Evolutionary conservation across 768 basidiomycete genomes (phyloP), one percentile per base, ranked within the genome.

Genomic region (Russula sp.): DNA sequence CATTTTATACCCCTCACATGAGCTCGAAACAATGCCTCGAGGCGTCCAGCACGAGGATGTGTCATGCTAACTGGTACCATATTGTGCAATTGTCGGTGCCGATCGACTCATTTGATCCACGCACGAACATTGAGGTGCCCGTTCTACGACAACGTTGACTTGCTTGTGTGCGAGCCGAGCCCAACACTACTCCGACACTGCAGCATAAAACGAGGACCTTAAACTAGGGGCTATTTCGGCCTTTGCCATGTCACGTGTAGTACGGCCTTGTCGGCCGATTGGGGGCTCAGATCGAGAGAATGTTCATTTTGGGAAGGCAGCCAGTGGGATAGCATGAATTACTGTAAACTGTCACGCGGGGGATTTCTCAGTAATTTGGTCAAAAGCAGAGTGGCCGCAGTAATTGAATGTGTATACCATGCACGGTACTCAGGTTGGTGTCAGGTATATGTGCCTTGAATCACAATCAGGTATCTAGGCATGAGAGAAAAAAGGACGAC

Each of bases 1-100:
- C 30, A 18, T 34, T 65, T 57, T 65, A 65, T 65, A 65, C 26
- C 13, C 24, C 4, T 30, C 36, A 52, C 22, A 50, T 22, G 24
- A 13, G 48, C 32, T n/a, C 20, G 32, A 26, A 26, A 20, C 2
- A 16, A 13, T 22, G 38, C 53, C 46, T 60, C 63, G 26, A 55
- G 63, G 54, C 16, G 40, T n/a, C 22, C 11, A 48, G 40, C 44
- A 44, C 3, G 0, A n/a, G 44, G 44, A 44, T n/a, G 48, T 28
- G 64, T 40, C 55, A 61, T 51, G 11, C 22, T 46, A 56, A 61
- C 55, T 61, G 55, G n/a, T 42, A 50, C 22, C 13, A 42, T 5
- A 32, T 28, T 18, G 26, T 18, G 46, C 10, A 48, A 48, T 36
- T 20, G 53, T 18, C 5, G 22, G 13, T 10, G n/a, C 10, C n/a